A percentile compares a stretch with the other conserved stretches of the same genome.
Evolutionary conservation across 2,329 filamentous ascomycete species (phyloP).

Genomic region (Chalara sp.): DNA sequence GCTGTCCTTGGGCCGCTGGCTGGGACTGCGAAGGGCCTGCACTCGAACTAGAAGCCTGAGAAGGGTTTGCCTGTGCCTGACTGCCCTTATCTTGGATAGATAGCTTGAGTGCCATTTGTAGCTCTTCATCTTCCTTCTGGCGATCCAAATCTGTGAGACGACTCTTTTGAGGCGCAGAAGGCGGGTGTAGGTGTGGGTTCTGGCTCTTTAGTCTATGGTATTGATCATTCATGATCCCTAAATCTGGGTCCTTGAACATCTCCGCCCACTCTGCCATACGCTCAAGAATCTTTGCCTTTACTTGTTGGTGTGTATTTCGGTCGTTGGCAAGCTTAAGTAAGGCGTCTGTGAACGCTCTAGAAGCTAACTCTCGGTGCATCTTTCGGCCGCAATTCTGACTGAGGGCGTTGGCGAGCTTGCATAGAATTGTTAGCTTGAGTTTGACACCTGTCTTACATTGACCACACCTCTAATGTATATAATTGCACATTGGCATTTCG

Average conservation of each 20-base stretch:
- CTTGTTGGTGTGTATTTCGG: slow-evolving; percentile 90
- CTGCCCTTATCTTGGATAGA: slow-evolving; percentile 82
- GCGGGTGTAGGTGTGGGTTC: slow-evolving; percentile 86
- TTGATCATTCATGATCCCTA: slow-evolving; percentile 96
- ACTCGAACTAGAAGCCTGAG: slow-evolving; percentile 28
- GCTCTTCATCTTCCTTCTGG: slow-evolving; percentile 92
- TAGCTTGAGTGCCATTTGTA: slow-evolving; percentile 91
- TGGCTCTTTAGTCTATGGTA: slow-evolving; percentile 76
- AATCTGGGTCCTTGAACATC: slow-evolving; percentile 87
- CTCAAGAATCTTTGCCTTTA: slow-evolving; percentile 95
- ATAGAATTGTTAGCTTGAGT: slow-evolving; percentile 7
- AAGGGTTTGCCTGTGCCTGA: slow-evolving; percentile 41
- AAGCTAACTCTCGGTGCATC: slow-evolving; percentile 65
- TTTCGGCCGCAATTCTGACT: slow-evolving; percentile 65
- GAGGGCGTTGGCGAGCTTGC: slow-evolving; percentile 61
- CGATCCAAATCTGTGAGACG: slow-evolving; percentile 85
- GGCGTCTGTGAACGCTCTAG: slow-evolving; percentile 78
- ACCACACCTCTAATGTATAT: slow-evolving; percentile 58
- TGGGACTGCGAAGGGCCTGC: slow-evolving; percentile 32
- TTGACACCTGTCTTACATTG: neutral
- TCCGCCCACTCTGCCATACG: slow-evolving; percentile 94
- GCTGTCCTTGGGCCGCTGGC: slow-evolving; percentile 38
- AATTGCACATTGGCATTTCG: slow-evolving; percentile 74
- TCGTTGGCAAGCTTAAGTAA: slow-evolving; percentile 86
- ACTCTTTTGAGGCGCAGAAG: slow-evolving; percentile 88